Evolutionary conservation across 2,329 filamentous ascomycete species (phyloP).

Genomic region (Colletotrichum sojae): DNA sequence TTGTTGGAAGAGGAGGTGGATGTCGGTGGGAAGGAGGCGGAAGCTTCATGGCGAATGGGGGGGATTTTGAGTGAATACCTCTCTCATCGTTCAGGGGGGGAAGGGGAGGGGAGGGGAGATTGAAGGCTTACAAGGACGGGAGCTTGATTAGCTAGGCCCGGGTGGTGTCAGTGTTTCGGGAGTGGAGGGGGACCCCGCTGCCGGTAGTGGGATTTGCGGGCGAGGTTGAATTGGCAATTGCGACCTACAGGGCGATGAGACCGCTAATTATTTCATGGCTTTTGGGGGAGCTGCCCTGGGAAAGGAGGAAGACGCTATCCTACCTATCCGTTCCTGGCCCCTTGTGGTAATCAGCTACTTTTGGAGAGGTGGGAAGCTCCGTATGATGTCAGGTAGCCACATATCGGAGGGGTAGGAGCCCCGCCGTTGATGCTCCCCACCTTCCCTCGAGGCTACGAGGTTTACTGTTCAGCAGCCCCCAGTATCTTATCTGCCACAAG

Average conservation of each 20-base stretch:
- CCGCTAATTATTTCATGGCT: constrained; percentile 13
- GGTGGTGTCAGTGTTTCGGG: constrained; percentile 38
- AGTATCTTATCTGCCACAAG: too few relatives aligned
- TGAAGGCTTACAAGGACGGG: constrained; percentile 40
- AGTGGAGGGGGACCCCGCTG: constrained; percentile 39
- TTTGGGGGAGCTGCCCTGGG: constrained; percentile 3
- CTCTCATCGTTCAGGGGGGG: constrained; percentile 18
- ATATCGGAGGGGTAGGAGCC: constrained; percentile 11
- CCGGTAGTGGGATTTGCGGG: constrained; percentile 35
- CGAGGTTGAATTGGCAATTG: not conserved
- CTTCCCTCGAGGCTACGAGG: too few relatives aligned
- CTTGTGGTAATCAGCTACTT: constrained; percentile 23
- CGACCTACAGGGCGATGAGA: constrained; percentile 29
- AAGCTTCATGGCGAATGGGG: constrained; percentile 26
- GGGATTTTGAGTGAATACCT: constrained; percentile 26
- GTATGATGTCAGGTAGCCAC: constrained; percentile 17
- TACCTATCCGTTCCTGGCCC: not conserved
- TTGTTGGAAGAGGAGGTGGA: not conserved
- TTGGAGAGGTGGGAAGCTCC: not conserved
- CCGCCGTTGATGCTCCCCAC: constrained; percentile 3
- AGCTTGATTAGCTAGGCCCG: constrained; percentile 33
- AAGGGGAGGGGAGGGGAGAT: constrained; percentile 17
- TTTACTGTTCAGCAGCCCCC: too few relatives aligned
- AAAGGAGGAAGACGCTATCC: not conserved
- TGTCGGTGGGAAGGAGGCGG: constrained; percentile 13